Evolutionary conservation across 1,284 basidiomycete genomes (phyloP).

Genomic region (Golubevia pallescens): DNA sequence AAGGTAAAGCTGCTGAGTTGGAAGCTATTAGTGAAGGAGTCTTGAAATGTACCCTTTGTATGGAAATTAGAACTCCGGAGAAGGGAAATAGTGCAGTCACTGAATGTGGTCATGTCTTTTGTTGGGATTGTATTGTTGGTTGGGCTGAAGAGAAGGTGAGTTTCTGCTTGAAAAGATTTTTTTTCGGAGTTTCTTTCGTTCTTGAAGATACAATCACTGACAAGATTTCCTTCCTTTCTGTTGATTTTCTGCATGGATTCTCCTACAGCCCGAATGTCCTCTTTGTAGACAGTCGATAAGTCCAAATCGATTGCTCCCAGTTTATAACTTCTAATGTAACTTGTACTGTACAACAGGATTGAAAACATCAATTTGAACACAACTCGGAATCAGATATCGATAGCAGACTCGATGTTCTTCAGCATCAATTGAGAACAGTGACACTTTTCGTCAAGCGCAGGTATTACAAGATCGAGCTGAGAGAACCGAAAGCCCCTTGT

Average conservation of each 20-base stretch:
- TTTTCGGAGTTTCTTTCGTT: neutral
- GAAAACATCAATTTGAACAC: too few species aligned
- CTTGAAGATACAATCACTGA: neutral
- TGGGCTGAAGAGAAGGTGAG: constrained; percentile 83
- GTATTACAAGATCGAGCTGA: too few species aligned
- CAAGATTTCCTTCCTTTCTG: neutral
- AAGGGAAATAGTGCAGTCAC: constrained; percentile 73
- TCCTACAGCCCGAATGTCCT: constrained; percentile 15
- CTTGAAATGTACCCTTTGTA: constrained; percentile 46
- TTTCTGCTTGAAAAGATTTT: neutral
- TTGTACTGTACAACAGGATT: too few species aligned
- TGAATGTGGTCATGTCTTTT: constrained; percentile 92
- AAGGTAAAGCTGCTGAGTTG: constrained; percentile 22
- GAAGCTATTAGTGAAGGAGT: constrained; percentile 18
- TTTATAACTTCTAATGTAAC: constrained; percentile 8
- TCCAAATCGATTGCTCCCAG: constrained; percentile 11
- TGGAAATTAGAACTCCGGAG: constrained; percentile 38
- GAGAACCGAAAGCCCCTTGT: too few species aligned
- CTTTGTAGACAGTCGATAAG: constrained; percentile 19
- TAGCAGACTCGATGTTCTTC: too few species aligned
- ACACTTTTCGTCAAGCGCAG: too few species aligned
- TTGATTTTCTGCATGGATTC: neutral
- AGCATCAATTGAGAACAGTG: too few species aligned
- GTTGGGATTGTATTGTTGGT: constrained; percentile 87
- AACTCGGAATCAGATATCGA: too few species aligned